Evolutionary conservation across 2,329 filamentous ascomycete genomes (phyloP).

Genomic region (Hypoxylon sp.): DNA sequence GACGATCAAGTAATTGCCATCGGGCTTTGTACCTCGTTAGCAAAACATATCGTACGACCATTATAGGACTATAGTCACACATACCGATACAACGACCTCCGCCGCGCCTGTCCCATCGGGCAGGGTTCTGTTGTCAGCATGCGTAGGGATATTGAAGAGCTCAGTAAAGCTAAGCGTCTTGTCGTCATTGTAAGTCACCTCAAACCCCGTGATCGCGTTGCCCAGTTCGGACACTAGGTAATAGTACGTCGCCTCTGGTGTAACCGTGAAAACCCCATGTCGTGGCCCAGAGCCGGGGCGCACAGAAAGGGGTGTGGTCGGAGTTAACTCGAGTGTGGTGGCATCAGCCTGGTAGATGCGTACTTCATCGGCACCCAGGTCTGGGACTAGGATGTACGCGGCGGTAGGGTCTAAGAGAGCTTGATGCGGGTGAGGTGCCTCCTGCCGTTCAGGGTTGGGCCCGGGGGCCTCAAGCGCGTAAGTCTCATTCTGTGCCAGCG

Average conservation of each 20-base stretch:
- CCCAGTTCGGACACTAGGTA: conserved; percentile 69
- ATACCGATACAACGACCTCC: conserved; percentile 67
- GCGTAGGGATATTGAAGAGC: conserved; percentile 58
- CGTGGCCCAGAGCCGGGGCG: conserved; percentile 68
- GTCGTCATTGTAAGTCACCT: conserved; percentile 59
- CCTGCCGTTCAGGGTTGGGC: conserved; percentile 58
- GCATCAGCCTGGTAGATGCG: conserved; percentile 64
- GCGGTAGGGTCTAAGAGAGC: conserved; percentile 72
- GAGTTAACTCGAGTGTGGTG: conserved; percentile 53
- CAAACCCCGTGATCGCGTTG: conserved; percentile 65
- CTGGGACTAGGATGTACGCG: conserved; percentile 69
- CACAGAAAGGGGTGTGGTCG: conserved; percentile 52
- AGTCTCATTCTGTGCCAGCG: conserved; percentile 49
- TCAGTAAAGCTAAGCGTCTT: conserved; percentile 55
- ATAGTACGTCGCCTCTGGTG: conserved; percentile 58
- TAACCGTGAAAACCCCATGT: conserved; percentile 67
- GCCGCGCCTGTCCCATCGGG: conserved; percentile 57
- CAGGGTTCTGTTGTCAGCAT: conserved; percentile 54
- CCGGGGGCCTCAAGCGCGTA: conserved; percentile 53
- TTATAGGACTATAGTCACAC: conserved; percentile 40
- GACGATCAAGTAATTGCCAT: conserved; percentile 69
- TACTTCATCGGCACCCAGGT: conserved; percentile 71
- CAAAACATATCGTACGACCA: conserved; percentile 2
- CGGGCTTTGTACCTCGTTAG: conserved; percentile 54
- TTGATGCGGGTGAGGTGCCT: conserved; percentile 69